Evolutionary conservation across 768 basidiomycete species (phyloP).

Genomic region (Suillus hirtellus): DNA sequence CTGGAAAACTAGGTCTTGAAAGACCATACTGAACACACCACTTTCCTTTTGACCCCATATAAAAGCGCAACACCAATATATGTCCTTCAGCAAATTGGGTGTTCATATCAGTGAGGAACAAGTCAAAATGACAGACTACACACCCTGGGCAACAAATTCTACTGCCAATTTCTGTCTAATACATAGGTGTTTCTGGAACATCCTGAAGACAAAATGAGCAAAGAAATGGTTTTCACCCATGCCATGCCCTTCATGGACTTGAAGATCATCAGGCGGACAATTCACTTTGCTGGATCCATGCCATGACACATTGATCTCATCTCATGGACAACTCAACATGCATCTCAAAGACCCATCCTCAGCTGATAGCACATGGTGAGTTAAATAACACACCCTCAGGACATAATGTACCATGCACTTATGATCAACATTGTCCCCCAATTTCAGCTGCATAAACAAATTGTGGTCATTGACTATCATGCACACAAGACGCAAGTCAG

Average conservation of each 20-base stretch:
- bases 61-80: background rate
- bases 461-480: constrained; percentile 25
- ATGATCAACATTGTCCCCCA: background rate
- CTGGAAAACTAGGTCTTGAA: background rate
- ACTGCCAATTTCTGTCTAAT: constrained; percentile 48
- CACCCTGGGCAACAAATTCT: constrained; percentile 48
- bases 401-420: too few species aligned
- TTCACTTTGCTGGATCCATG: too few species aligned
- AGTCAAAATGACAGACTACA: too few species aligned
- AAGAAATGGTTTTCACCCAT: constrained; percentile 47
- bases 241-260: constrained; percentile 45
- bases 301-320: constrained; percentile 35
- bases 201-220: constrained; percentile 45
- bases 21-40: background rate
- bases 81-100: background rate
- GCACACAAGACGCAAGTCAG: constrained; percentile 62
- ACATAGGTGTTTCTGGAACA: constrained; percentile 64
- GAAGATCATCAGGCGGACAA: background rate
- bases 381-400: background rate
- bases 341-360: constrained; percentile 40
- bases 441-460: background rate
- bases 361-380: background rate
- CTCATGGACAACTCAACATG: constrained; percentile 37
- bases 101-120: background rate
- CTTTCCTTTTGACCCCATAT: constrained; percentile 15